Percentiles rank a stretch among this genome's conserved stretches.
phyloP scores from a whole-genome alignment of 768 basidiomycete species.

The Boletus rufocinnamomeus region DNA sequence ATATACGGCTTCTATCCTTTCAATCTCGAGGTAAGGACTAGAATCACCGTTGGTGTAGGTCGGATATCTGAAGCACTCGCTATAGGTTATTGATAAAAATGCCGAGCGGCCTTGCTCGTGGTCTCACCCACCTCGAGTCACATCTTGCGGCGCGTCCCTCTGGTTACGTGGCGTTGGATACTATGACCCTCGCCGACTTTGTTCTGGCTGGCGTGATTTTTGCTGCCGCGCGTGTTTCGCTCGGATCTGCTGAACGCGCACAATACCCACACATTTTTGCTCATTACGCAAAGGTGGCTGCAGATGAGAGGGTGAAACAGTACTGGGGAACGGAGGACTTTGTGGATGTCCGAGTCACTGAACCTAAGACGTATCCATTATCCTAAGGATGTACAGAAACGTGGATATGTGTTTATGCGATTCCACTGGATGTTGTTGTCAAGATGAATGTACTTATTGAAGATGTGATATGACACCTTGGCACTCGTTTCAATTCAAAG shows the following conservation, averaged over 20 bases:
- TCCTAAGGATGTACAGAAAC: not conserved
- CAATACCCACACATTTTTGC: conserved; percentile 21
- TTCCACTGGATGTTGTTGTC: too few relatives aligned
- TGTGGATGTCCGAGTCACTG: conserved; percentile 2
- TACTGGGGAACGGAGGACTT: conserved; percentile 16
- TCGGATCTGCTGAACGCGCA: conserved; percentile 17
- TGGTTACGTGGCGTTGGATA: conserved; percentile 17
- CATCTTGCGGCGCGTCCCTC: conserved; percentile 11
- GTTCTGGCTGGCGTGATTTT: conserved; percentile 14
- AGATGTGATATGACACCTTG: too few relatives aligned
- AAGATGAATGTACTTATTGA: too few relatives aligned
- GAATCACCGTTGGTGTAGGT: too few relatives aligned
- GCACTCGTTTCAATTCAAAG: too few relatives aligned
- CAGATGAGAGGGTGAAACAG: conserved; percentile 12
- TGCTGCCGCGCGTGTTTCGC: conserved; percentile 1
- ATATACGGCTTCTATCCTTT: conserved; percentile 11
- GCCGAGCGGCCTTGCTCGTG: conserved; percentile 3
- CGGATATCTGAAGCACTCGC: not conserved
- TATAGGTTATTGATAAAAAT: not conserved
- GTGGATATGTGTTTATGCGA: not conserved
- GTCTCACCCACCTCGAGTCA: conserved; percentile 18
- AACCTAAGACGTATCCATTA: not conserved
- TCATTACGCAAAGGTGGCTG: conserved; percentile 23
- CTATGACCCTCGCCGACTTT: conserved; percentile 22
- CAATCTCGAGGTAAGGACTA: conserved; percentile 7